phyloP scores from a whole-genome alignment of 2,329 filamentous ascomycete species.

The Dryadomyces quercivorus region DNA sequence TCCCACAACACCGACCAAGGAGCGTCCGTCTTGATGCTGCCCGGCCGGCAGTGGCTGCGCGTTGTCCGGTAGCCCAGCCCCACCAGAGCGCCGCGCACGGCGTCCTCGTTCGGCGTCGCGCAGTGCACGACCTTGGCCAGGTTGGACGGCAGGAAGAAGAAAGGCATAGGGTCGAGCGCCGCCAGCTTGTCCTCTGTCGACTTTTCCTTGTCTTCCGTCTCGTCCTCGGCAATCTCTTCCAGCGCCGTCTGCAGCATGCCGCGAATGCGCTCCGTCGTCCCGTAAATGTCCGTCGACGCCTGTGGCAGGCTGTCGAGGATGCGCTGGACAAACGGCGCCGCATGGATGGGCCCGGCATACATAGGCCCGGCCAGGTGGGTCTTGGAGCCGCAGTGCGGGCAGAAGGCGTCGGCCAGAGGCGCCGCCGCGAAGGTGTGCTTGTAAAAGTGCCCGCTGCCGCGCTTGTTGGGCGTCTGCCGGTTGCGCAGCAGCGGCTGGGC shows the following conservation, averaged over 20 bases:
- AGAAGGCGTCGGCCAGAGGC: slow-evolving; percentile 53
- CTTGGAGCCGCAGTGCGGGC: slow-evolving; percentile 73
- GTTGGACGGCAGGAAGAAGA: slow-evolving; percentile 70
- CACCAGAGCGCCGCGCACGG: slow-evolving; percentile 68
- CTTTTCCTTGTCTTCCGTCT: slow-evolving; percentile 45
- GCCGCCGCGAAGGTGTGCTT: slow-evolving; percentile 67
- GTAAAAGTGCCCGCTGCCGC: slow-evolving; percentile 55
- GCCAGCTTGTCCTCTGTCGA: slow-evolving; percentile 30
- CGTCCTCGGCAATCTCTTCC: slow-evolving; percentile 48
- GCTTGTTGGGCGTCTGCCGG: slow-evolving; percentile 55
- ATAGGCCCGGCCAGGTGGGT: slow-evolving; percentile 88
- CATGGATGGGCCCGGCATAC: slow-evolving; percentile 86
- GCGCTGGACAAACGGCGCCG: slow-evolving; percentile 65
- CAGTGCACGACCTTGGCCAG: slow-evolving; percentile 70
- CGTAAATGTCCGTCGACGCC: slow-evolving; percentile 58
- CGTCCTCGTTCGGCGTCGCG: slow-evolving; percentile 64
- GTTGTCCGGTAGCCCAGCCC: slow-evolving; percentile 72
- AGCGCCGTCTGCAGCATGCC: slow-evolving; percentile 86
- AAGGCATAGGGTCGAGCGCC: slow-evolving; percentile 61
- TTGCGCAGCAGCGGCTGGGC: slow-evolving; percentile 68
- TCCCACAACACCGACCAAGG: slow-evolving; percentile 87
- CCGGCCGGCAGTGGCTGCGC: slow-evolving; percentile 78
- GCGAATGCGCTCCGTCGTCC: slow-evolving; percentile 68
- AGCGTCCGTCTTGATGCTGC: slow-evolving; percentile 87
- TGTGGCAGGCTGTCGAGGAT: slow-evolving; percentile 62